A percentile compares a stretch with the other conserved stretches of the same genome.
Conservation (phyloP, 2,329 filamentous ascomycete genomes). For the Fusarium sp. region DNA sequence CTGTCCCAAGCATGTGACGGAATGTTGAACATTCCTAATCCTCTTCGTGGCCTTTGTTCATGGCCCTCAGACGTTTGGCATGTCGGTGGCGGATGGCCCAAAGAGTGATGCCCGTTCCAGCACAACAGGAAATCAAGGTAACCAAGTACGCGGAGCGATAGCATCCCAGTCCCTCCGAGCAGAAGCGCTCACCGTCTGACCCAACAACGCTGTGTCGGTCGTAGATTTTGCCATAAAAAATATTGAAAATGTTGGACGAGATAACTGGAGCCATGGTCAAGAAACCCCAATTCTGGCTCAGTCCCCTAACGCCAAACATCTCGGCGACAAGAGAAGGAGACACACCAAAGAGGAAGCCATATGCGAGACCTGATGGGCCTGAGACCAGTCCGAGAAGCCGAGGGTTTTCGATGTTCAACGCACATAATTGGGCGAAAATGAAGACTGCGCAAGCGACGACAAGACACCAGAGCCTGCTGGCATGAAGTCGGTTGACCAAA, state of each 20-base stretch:
- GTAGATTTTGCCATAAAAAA: conserved; percentile 88
- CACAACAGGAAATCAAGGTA: conserved; percentile 78
- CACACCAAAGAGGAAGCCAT: conserved; percentile 94
- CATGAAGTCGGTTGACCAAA: conserved; percentile 82
- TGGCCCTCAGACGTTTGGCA: conserved; percentile 55
- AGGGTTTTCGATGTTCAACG: conserved; percentile 81
- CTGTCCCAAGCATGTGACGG: not conserved
- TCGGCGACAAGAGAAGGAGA: conserved; percentile 92
- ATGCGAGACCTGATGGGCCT: conserved; percentile 85
- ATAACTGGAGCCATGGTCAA: conserved; percentile 92
- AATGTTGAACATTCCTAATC: conserved; percentile 42
- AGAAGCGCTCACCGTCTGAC: conserved; percentile 78
- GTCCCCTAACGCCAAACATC: conserved; percentile 87
- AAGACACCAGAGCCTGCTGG: conserved; percentile 92
- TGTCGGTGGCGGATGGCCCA: conserved; percentile 76
- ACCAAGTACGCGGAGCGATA: conserved; percentile 85
- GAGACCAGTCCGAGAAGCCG: conserved; percentile 83
- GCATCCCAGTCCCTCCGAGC: conserved; percentile 82
- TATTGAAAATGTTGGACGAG: conserved; percentile 91
- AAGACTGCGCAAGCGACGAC: conserved; percentile 84
- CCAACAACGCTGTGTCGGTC: conserved; percentile 81
- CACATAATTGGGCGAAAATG: conserved; percentile 81
- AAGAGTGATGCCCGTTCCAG: conserved; percentile 77
- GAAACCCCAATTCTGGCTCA: conserved; percentile 96
- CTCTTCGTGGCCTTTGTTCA: conserved; percentile 56